Base-by-base conservation (phyloP, 768 basidiomycete genomes). In the Artomyces pyxidatus region DNA sequence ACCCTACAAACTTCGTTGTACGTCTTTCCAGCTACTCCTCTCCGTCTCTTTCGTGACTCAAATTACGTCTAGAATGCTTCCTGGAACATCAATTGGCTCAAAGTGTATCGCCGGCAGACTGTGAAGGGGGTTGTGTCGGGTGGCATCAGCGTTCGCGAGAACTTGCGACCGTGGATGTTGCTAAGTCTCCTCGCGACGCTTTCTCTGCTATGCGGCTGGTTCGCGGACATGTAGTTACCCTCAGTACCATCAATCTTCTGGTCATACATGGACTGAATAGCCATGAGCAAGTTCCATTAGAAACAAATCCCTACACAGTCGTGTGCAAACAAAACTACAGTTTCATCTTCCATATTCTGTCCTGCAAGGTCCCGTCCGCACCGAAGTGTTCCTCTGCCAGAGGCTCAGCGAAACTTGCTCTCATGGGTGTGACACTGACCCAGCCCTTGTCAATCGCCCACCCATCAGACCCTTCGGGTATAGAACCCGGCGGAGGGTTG, bases 401-500 rank as follows among this genome's bases (percentile, higher is more conserved):
- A 1, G 82, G 78, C 61, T 90, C 86, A 8, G 77, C 87, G 59
- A 89, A 91, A 49, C 75, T 71, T 14, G 90, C 81, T 47, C 79
- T 73, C 47, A 92, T 65, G 4, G 90, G 88, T 21, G 89, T 90
- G 3, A 93, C 80, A 55, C 85, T 86, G 28, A 78, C 83, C 56
- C 70, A 78, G 4, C 83, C 87, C 50, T 80, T 72, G 49, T 72
- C 68, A 27, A 93, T 68, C 14, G 87, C 89, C 86, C 87, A 90
- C 0, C 77, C 80, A 63, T 96, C 92, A 9, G 86, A 81, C 3
- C 88, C 91, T 17, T 76, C 68, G 1, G 89, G 87, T n/a, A 92
- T 66, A 16, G 62, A 62, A 3, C 77, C 73, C 40, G 71, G 52
- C 12, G 72, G 63, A 2, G 88, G 88, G 38, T 70, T 71, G 38